phyloP scores from a whole-genome alignment of 2,329 filamentous ascomycete genomes.

The Botrytis fragariae region DNA sequence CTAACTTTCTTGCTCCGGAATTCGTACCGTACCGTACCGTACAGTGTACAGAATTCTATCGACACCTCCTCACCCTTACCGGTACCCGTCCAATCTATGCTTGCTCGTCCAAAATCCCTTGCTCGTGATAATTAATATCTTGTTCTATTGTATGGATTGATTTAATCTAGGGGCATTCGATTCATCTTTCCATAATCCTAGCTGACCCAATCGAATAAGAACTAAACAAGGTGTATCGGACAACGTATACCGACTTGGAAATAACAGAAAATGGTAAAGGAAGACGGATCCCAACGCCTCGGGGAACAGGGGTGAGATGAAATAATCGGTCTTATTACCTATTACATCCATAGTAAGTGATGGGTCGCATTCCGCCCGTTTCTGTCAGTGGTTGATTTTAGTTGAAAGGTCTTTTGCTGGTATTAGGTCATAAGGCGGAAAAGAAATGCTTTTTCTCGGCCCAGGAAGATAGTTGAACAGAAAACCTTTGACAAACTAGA shows the following conservation, averaged over 20 bases:
- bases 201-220: constrained; percentile 12
- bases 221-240: neutral
- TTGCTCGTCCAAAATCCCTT: neutral
- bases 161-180: constrained; percentile 14
- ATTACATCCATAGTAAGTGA: neutral
- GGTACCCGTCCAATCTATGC: neutral
- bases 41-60: neutral
- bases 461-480: neutral
- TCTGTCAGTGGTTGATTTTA: neutral
- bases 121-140: neutral
- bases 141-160: neutral
- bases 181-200: constrained; percentile 20
- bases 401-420: neutral
- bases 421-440: neutral
- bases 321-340: neutral
- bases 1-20: neutral
- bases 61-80: neutral
- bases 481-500: neutral
- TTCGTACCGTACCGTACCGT: neutral
- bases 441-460: neutral
- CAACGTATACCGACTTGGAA: neutral
- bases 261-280: neutral
- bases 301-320: neutral
- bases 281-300: neutral
- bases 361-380: constrained; percentile 11